These are phyloP conservation scores for Mucor velutinosus DNA, from an alignment of 371 early-diverging fungal genomes.

Conservation along the genomic window DNA sequence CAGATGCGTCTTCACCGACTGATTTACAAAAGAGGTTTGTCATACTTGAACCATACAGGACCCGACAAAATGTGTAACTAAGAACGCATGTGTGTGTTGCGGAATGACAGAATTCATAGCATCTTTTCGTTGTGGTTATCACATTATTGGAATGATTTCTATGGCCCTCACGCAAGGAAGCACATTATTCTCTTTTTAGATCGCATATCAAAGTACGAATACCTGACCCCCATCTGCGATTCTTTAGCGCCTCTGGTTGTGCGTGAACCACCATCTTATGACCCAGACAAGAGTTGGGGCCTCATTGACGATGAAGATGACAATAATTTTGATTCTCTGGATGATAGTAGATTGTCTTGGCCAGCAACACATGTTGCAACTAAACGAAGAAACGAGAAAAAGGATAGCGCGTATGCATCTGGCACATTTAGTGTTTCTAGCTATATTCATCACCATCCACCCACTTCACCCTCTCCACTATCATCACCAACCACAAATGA, in stretches of 20 bases:
- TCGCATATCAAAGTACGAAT: constrained; percentile 36
- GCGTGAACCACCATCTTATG: constrained; percentile 45
- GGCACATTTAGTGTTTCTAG: constrained; percentile 22
- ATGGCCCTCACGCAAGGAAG: constrained; percentile 50
- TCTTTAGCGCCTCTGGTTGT: constrained; percentile 40
- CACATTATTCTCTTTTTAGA: constrained; percentile 50
- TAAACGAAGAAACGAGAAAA: constrained; percentile 28
- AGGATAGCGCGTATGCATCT: constrained; percentile 47
- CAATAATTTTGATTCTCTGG: background rate
- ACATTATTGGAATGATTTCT: constrained; percentile 58
- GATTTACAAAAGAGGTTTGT: constrained; percentile 42
- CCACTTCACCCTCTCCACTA: background rate
- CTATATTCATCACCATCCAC: background rate
- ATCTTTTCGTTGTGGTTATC: constrained; percentile 53
- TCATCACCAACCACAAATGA: constrained; percentile 5
- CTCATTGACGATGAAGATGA: constrained; percentile 30
- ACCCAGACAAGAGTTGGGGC: constrained; percentile 52
- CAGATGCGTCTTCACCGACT: constrained; percentile 29
- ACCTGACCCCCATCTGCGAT: constrained; percentile 44
- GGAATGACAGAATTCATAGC: constrained; percentile 42
- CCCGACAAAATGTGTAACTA: constrained; percentile 6
- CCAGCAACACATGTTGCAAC: background rate
- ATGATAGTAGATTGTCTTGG: background rate
- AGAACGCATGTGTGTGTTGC: constrained; percentile 11
- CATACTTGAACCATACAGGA: background rate